phyloP scores from a whole-genome alignment of 208 protist genomes.

The Leishmania tarentolae region DNA sequence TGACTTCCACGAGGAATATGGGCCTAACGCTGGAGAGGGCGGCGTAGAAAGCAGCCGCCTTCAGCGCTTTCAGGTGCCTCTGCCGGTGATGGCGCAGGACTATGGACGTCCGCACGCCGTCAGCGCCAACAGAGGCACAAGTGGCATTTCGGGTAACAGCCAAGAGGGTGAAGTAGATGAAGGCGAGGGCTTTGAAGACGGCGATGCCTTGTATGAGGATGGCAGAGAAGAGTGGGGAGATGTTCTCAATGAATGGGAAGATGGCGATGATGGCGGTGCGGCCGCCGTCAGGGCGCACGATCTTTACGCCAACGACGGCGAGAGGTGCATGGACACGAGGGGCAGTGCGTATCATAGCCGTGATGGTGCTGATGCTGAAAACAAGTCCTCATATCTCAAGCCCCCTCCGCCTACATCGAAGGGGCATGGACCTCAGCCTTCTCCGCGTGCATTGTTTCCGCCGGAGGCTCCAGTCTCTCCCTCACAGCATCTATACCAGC shows the following conservation, averaged over 20 bases:
- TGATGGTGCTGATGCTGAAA: not conserved
- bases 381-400: not conserved
- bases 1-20: not conserved
- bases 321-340: not conserved
- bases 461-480: not conserved
- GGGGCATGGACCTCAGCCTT: not conserved
- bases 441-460: not conserved
- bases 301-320: not conserved
- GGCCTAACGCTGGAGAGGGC: not conserved
- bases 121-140: not conserved
- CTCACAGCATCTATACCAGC: not conserved
- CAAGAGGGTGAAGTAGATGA: not conserved
- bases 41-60: not conserved
- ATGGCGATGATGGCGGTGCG: not conserved
- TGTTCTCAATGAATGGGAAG: slow-evolving; percentile 1
- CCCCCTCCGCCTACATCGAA: not conserved
- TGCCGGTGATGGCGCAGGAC: not conserved
- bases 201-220: not conserved
- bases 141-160: not conserved
- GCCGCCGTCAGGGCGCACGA: no score
- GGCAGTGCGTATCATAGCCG: not conserved
- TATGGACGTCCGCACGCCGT: not conserved
- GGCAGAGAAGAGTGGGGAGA: not conserved
- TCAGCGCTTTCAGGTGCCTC: not conserved
- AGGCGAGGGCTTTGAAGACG: not conserved